Conservation (phyloP, 2,329 filamentous ascomycete species). For the Monosporascus sp. region DNA sequence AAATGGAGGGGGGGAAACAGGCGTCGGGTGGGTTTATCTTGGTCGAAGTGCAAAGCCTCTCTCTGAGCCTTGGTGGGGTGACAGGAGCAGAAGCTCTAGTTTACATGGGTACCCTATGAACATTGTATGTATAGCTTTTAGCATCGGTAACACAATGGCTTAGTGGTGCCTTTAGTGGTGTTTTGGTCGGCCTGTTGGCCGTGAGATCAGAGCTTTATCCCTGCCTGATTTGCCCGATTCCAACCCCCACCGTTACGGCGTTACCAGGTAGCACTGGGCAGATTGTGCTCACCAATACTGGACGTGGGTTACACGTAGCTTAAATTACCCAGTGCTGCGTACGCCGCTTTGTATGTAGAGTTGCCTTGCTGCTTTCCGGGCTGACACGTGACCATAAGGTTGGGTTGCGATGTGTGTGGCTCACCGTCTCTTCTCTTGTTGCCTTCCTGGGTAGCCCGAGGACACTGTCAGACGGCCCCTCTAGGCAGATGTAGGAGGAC, state of each 20-base stretch:
- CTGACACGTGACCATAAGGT: background rate
- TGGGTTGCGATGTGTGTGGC: background rate
- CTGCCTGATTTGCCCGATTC: background rate
- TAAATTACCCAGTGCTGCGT: background rate
- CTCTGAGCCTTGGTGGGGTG: constrained; percentile 18
- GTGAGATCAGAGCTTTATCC: background rate
- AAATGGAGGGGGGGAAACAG: background rate
- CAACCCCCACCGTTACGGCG: background rate
- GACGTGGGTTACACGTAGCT: background rate
- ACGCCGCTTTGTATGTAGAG: background rate
- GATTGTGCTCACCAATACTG: background rate
- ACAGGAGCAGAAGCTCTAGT: background rate
- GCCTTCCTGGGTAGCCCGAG: background rate
- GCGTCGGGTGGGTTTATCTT: background rate
- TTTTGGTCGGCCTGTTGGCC: background rate
- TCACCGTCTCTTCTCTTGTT: background rate
- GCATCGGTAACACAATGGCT: background rate
- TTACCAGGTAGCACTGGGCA: background rate
- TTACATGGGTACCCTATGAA: background rate
- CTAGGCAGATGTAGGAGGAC: background rate
- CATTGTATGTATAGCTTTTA: background rate
- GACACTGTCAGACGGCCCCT: background rate
- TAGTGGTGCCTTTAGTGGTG: background rate
- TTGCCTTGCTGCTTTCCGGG: background rate
- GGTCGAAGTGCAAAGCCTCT: background rate